These are phyloP conservation scores for Agrocybe pediades DNA, from an alignment of 768 basidiomycete genomes.

Conservation along the genomic window DNA sequence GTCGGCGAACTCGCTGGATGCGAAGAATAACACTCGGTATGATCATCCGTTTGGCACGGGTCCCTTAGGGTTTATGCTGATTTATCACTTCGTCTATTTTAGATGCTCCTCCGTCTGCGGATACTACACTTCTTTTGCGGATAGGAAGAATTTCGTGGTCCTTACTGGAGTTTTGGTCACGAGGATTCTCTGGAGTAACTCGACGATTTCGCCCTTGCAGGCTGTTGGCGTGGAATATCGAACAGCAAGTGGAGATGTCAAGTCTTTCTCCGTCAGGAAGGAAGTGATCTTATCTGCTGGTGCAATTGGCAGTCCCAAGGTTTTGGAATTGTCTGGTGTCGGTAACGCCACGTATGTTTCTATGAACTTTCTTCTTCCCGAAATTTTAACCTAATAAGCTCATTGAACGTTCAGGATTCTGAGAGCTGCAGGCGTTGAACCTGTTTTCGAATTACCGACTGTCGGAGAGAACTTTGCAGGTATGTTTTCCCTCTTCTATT, in stretches of 20 bases:
- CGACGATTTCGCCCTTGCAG: neutral
- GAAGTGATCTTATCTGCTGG: conserved; percentile 58
- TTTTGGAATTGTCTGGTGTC: conserved; percentile 33
- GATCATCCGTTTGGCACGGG: neutral
- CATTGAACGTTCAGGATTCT: conserved; percentile 35
- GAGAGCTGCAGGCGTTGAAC: conserved; percentile 40
- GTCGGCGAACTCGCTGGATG: conserved; percentile 30
- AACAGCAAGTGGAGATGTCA: neutral
- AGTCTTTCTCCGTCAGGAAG: conserved; percentile 28
- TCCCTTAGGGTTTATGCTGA: neutral
- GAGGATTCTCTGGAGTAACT: conserved; percentile 43
- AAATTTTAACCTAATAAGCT: too few relatives aligned
- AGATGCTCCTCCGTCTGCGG: conserved; percentile 32
- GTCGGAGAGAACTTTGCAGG: conserved; percentile 48
- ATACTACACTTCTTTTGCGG: conserved; percentile 29
- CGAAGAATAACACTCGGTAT: conserved; percentile 31
- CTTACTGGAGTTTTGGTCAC: conserved; percentile 58
- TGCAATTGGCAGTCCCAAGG: conserved; percentile 38
- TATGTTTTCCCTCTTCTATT: conserved; percentile 3
- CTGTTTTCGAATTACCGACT: conserved; percentile 45
- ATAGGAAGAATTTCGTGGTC: conserved; percentile 51
- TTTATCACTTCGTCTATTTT: neutral
- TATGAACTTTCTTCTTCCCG: neutral
- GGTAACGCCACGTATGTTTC: conserved; percentile 30
- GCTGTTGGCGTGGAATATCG: conserved; percentile 13